Evolutionary conservation across 108 stramenopile species (phyloP).

Genomic region (Cyclotella atomus): DNA sequence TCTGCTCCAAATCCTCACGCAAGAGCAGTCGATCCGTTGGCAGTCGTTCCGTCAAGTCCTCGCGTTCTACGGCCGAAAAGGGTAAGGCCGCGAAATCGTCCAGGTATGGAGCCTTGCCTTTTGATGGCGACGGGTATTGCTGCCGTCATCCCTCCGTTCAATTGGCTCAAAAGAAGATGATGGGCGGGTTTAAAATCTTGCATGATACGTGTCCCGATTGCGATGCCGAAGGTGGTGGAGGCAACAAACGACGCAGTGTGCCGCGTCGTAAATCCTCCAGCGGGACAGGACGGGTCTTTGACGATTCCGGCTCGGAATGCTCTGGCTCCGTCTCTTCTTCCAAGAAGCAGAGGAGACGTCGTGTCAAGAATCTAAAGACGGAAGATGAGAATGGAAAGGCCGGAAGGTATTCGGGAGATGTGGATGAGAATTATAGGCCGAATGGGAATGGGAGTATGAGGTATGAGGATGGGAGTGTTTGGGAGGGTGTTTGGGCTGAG

Average conservation of each 20-base stretch:
- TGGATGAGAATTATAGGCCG: conserved; percentile 34
- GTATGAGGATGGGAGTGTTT: conserved; percentile 40
- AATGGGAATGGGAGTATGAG: conserved; percentile 41
- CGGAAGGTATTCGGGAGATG: conserved; percentile 44
- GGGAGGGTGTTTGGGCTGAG: conserved; percentile 45
- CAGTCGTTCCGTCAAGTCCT: conserved; percentile 9
- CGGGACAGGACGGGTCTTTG: conserved; percentile 13
- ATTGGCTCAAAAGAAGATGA: conserved; percentile 43
- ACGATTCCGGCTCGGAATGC: conserved; percentile 18
- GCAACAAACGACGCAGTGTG: conserved; percentile 5
- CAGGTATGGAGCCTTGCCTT: conserved; percentile 39
- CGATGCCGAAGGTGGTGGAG: conserved; percentile 14
- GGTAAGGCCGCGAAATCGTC: conserved; percentile 23
- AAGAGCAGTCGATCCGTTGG: conserved; percentile 14
- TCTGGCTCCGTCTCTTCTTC: conserved; percentile 13
- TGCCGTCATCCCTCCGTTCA: conserved; percentile 42
- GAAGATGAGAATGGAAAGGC: conserved; percentile 42
- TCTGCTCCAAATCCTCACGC: conserved; percentile 29
- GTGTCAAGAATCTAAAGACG: conserved; percentile 49
- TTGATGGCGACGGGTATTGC: conserved; percentile 52
- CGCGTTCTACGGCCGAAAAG: conserved; percentile 8
- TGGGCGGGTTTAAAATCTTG: conserved; percentile 48
- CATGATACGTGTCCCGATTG: conserved; percentile 45
- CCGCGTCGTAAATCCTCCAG: conserved; percentile 23
- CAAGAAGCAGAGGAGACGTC: conserved; percentile 24